Evolutionary conservation across 163 green algal genomes (phyloP).

Genomic region (Coccomyxa subellipsoidea): DNA sequence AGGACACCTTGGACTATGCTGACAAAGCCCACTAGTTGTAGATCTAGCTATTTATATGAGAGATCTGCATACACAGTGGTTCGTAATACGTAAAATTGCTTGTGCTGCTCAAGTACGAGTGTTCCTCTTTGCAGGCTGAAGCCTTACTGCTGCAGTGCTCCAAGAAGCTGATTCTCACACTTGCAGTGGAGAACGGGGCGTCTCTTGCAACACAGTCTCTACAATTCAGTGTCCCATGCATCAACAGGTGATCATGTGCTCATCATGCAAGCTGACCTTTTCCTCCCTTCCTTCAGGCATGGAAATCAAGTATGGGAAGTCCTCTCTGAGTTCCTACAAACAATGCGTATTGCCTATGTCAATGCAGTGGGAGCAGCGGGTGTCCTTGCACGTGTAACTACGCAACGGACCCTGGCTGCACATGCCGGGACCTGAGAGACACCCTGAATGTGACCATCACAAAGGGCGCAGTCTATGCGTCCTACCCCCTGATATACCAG

Average conservation of each 20-base stretch:
- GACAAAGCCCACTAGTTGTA: not conserved
- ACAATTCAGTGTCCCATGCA: slow-evolving; percentile 54
- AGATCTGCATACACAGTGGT: not conserved
- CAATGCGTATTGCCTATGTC: not conserved
- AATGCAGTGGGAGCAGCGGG: slow-evolving; percentile 42
- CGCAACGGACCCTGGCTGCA: slow-evolving; percentile 55
- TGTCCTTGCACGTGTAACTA: slow-evolving; percentile 84
- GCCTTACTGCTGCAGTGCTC: slow-evolving; percentile 34
- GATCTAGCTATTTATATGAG: not conserved
- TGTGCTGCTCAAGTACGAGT: not conserved
- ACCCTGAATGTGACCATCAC: slow-evolving; percentile 61
- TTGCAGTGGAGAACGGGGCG: slow-evolving; percentile 49
- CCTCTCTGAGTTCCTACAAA: too few relatives aligned
- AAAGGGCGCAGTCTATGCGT: slow-evolving; percentile 74
- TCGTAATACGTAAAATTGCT: not conserved
- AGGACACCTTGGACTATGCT: not conserved
- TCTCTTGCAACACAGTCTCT: slow-evolving; percentile 52
- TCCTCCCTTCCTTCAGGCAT: too few relatives aligned
- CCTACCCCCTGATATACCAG: slow-evolving; percentile 82
- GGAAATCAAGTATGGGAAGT: too few relatives aligned
- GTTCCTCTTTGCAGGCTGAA: slow-evolving; percentile 10
- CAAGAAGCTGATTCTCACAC: slow-evolving; percentile 62
- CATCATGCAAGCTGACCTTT: too few relatives aligned
- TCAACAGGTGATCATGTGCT: slow-evolving; percentile 48
- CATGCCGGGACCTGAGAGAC: slow-evolving; percentile 66